Evolutionary conservation across 371 early-diverging fungal genomes (phyloP), one percentile per base, ranked within the genome.

Genomic region (Nosema bombycis): DNA sequence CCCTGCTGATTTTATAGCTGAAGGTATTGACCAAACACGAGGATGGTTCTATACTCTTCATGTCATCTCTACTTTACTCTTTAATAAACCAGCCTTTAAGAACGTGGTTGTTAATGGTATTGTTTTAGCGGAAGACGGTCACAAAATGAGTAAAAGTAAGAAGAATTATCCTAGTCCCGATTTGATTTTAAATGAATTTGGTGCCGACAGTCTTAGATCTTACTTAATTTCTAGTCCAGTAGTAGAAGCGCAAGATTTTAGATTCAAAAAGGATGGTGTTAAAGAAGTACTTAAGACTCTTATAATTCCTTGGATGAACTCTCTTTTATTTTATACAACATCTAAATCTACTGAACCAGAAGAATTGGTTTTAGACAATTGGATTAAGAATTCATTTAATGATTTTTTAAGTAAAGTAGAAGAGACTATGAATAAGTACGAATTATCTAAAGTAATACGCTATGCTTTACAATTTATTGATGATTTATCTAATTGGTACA

Each of bases 41-140:
- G 99, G 99, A 75, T 99, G 99, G 99, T 99, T 99, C 91, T 99
- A 99, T 87, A 96, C 99, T 29, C 89, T 99, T 29, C 88, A 96
- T 84, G 98, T 98, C 10, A 89, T 99, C 70, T 94, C 96, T 54
- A 94, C 95, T n/a, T 93, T 96, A 84, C 88, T 99, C 78, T 95
- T 96, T 83, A 91, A 93, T 84, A 88, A 90, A 80, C 94, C 99
- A n/a, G 94, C 99, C 33, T 96, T 93, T 87, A 94, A 94, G 89
- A 99, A 99, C 87, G 89, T 97, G 79, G 94, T 99, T 87, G 96
- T 93, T 75, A 95, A 93, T 86, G 99, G 99, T 63, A 88, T 99
- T 66, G 95, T 99, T 6, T 89, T 98, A 72, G 99, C 99, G 14
- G 86, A 89, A 71, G 99, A 99, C 86, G 98, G 98, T 81, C 96